Evolutionary conservation across 345 rosid species (phyloP).

Genomic region (Turritis glabra): DNA sequence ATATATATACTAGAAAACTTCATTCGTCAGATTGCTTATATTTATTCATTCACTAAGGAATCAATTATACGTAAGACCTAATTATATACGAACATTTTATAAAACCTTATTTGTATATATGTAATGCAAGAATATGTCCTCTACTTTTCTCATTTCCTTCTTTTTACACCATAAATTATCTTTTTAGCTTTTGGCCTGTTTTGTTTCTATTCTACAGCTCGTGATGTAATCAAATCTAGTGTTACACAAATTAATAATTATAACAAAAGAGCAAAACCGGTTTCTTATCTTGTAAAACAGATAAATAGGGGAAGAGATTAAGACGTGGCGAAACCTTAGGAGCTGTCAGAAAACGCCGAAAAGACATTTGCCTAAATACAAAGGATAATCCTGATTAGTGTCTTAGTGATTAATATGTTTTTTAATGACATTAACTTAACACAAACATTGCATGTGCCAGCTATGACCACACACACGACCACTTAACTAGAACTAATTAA

Average conservation of each 20-base stretch:
- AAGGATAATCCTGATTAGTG: slow-evolving; percentile 34
- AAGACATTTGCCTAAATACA: slow-evolving; percentile 32
- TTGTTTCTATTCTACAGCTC: background rate
- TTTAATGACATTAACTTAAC: slow-evolving; percentile 10
- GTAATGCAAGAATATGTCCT: slow-evolving; percentile 20
- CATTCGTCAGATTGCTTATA: background rate
- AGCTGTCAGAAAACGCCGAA: slow-evolving; percentile 28
- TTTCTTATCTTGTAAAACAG: background rate
- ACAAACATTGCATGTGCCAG: slow-evolving; percentile 38
- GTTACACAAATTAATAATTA: background rate
- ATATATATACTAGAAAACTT: background rate
- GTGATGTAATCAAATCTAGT: background rate
- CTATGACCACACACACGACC: slow-evolving; percentile 31
- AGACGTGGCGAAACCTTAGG: slow-evolving; percentile 34
- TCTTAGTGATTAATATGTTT: slow-evolving; percentile 23
- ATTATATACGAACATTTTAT: background rate
- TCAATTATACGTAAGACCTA: background rate
- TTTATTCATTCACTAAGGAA: background rate
- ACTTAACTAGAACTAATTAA: slow-evolving; percentile 13
- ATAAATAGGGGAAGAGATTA: background rate
- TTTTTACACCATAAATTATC: background rate
- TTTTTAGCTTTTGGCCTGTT: slow-evolving; percentile 5
- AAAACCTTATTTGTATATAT: background rate
- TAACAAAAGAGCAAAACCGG: background rate
- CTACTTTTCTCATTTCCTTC: background rate